These are phyloP conservation scores for Parafenestella ontariensis DNA, from an alignment of 2,329 filamentous ascomycete genomes.

Conservation along the genomic window DNA sequence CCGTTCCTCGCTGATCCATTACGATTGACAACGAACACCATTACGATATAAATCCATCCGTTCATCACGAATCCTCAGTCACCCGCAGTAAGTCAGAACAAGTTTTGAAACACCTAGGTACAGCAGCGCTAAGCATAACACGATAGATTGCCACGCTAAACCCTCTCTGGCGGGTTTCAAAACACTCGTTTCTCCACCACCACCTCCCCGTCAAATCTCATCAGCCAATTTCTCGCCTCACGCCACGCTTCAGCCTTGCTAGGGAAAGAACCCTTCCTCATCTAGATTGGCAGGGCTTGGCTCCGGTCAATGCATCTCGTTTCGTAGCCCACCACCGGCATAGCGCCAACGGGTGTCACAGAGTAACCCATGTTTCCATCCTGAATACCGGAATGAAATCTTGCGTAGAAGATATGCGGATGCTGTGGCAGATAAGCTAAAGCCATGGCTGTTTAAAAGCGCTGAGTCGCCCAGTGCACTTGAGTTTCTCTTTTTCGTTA, in stretches of 20 bases:
- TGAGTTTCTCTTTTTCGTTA: constrained; percentile 8
- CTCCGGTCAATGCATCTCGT: constrained; percentile 17
- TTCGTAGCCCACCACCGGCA: constrained; percentile 7
- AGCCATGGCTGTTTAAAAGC: constrained; percentile 13
- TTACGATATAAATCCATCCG: not conserved
- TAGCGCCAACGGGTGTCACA: constrained; percentile 23
- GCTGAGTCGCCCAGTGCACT: not conserved
- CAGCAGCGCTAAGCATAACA: constrained; percentile 21
- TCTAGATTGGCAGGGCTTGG: constrained; percentile 20
- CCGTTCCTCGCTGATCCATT: not conserved
- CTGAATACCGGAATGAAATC: constrained; percentile 26
- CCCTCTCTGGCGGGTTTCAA: constrained; percentile 25
- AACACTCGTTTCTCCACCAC: constrained; percentile 30
- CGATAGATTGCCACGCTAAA: constrained; percentile 19
- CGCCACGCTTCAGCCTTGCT: constrained; percentile 11
- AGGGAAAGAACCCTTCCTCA: constrained; percentile 18
- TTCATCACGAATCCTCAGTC: constrained; percentile 16
- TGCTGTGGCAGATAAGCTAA: not conserved
- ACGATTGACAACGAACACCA: too few relatives aligned
- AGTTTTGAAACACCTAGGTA: constrained; percentile 32
- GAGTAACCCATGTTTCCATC: constrained; percentile 24
- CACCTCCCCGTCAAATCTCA: constrained; percentile 28
- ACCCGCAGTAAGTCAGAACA: constrained; percentile 22
- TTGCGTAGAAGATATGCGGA: constrained; percentile 1
- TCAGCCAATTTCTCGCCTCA: constrained; percentile 25